phyloP scores from a whole-genome alignment of 371 early-diverging fungal genomes.

The Rhizopus stolonifer region DNA sequence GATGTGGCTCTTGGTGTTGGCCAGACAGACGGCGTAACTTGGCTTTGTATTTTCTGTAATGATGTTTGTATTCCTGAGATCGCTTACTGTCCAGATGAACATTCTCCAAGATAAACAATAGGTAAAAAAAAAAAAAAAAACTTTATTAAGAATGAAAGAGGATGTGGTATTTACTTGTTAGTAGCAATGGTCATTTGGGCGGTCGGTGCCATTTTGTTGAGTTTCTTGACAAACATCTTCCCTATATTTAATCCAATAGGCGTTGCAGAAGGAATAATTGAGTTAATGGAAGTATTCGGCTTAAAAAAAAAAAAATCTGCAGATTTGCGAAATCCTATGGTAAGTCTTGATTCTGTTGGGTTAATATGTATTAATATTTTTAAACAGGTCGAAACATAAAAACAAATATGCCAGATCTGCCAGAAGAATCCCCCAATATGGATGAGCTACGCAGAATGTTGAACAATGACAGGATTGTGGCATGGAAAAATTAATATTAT shows the following conservation, averaged over 20 bases:
- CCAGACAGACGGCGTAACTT: too few relatives aligned
- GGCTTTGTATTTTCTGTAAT: too few relatives aligned
- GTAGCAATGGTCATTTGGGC: conserved; percentile 89
- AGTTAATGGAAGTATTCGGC: conserved; percentile 90
- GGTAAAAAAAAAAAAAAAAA: conserved; percentile 44
- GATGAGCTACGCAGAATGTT: not conserved
- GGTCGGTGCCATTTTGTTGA: conserved; percentile 87
- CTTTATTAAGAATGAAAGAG: too few relatives aligned
- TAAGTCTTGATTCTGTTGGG: conserved; percentile 5
- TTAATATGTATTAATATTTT: not conserved
- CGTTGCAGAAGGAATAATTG: conserved; percentile 89
- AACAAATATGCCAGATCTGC: conserved; percentile 57
- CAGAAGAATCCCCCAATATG: conserved; percentile 32
- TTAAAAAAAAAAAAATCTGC: conserved; percentile 69
- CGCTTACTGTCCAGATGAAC: too few relatives aligned
- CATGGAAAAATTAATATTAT: conserved; percentile 31
- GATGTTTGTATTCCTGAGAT: too few relatives aligned
- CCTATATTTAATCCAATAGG: conserved; percentile 90
- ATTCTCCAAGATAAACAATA: conserved; percentile 75
- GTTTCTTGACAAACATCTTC: conserved; percentile 76
- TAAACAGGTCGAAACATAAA: conserved; percentile 48
- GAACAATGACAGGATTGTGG: conserved; percentile 5
- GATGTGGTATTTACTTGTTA: conserved; percentile 10
- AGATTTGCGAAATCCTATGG: conserved; percentile 59
- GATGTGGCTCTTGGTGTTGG: too few relatives aligned